Percentiles rank a stretch among this genome's conserved stretches.
phyloP scores from a whole-genome alignment of 345 rosid species.

The Sonneratia alba region DNA sequence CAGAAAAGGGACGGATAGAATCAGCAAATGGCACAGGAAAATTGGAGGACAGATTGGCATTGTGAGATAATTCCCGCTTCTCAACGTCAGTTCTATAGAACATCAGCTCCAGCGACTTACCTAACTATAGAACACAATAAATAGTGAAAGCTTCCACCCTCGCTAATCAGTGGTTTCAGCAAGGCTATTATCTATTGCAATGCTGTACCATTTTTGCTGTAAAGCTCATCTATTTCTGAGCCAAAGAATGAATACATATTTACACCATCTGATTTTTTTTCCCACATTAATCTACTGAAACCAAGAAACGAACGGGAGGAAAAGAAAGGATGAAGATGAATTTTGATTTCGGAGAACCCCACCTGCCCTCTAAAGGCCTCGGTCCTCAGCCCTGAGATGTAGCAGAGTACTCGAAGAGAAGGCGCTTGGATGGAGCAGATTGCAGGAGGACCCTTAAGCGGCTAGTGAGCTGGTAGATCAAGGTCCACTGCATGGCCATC shows the following conservation, averaged over 20 bases:
- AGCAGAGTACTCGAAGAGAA: conserved; percentile 89
- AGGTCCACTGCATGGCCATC: conserved; percentile 96
- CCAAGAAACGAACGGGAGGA: neutral
- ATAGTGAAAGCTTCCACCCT: too few relatives aligned
- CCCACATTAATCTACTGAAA: neutral
- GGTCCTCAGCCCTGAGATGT: conserved; percentile 63
- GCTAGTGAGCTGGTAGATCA: conserved; percentile 85
- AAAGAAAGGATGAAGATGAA: neutral
- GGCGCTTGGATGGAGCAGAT: conserved; percentile 82
- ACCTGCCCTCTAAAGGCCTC: neutral
- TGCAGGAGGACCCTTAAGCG: conserved; percentile 83
- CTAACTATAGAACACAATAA: neutral
- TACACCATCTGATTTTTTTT: conserved; percentile 1
- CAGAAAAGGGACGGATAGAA: too few relatives aligned
- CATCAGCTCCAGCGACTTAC: neutral
- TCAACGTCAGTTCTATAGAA: too few relatives aligned
- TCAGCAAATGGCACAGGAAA: neutral
- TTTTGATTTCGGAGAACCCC: neutral
- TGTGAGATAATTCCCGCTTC: too few relatives aligned
- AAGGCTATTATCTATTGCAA: neutral
- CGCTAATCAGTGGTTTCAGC: neutral
- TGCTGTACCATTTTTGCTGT: neutral
- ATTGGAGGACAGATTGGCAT: neutral
- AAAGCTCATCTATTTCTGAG: conserved; percentile 7
- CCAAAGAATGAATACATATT: conserved; percentile 8